Evolutionary conservation across 2,329 filamentous ascomycete genomes (phyloP), one percentile per base, ranked within the genome.

Genomic region (Ophiostoma sp.): DNA sequence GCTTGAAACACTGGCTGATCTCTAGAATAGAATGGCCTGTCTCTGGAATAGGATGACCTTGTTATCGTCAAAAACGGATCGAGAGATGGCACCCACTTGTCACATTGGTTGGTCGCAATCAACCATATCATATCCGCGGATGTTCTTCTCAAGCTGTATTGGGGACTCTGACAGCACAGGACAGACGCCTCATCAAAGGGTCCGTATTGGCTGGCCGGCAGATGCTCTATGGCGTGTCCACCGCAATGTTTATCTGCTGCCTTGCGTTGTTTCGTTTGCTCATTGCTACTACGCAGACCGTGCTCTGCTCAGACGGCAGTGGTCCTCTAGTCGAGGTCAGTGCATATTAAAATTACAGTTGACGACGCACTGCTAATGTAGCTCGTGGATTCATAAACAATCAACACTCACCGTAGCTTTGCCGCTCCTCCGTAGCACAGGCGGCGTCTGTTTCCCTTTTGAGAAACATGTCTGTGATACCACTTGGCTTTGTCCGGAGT

Each of bases 281-380:
- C 9, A 2, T 52, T 5, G 7, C 47, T 6, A 18, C 47, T 18
- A 27, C n/a, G 16, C 9, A 27, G 42, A 52, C 12, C 11, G 18
- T 58, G 45, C 11, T 49, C 11, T 18, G 47, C 49, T 18, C 44
- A 18, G 16, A 66, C 27, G 1, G 27, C 27, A 27, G 27, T 27
- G 27, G 42, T 44, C 12, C 12, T 8, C 42, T 9, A 0, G 47
- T 18, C 47, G 18, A 36, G n/a, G 52, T 58, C 5, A 52, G 16
- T 58, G 52, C 52, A 58, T 9, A 58, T 18, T 58, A 58, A 58
- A 11, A 58, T 58, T 58, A 38, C 52, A 58, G 27, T 58, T 38
- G 52, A 58, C 52, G 52, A 58, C 52, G 52, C 52, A 58, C 52
- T 58, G 52, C 52, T 58, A 58, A 18, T 58, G 52, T 58, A 58